Evolutionary conservation across 306 rosid genomes (phyloP), one percentile per base, ranked within the genome.

Genomic region (Gastrolobium villosum): DNA sequence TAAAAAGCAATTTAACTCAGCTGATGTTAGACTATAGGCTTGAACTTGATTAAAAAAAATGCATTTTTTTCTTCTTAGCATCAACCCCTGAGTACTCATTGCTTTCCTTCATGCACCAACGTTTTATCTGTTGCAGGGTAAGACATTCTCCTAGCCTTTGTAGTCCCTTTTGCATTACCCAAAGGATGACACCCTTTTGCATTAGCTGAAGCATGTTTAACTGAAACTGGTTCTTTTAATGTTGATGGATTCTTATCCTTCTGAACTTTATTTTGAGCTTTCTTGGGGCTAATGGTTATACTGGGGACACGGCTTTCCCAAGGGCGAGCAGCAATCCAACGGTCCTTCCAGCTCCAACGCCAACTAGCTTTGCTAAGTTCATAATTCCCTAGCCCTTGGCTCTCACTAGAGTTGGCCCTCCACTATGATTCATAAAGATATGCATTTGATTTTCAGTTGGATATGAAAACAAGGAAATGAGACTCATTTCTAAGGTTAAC

Each of bases 261-360:
- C 35, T 79, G 48, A 61, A 30, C 80, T 56, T 85, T 86, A 36
- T 52, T 67, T 61, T 36, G 85, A 7, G 77, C 67, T 80, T 88
- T 92, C 81, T 65, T 84, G 34, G 88, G 86, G 72, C 86, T 91
- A 45, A 75, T 61, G 7, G 84, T 52, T 70, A 56, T 60, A 14
- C 61, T 15, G 2, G 86, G 74, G 5, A 87, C 75, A 2, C 95
- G 93, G 85, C 85, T 84, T 87, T 92, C 97, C 97, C 97, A 92
- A 3, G 95, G 97, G 31, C 93, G 95, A 41, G 86, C 90, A 9
- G 97, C 95, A 40, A 92, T 88, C 95, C 97, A 92, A 2, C 93
- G 88, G 53, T 92, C 97, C 74, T 90, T 90, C 97, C 97, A 92
- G 86, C 93, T 92, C 97, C 97, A 92, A 55, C 93, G 90, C 97